These are phyloP conservation scores for Penicillium sp. DNA, from an alignment of 2,329 filamentous ascomycete species.

Conservation along the genomic window DNA sequence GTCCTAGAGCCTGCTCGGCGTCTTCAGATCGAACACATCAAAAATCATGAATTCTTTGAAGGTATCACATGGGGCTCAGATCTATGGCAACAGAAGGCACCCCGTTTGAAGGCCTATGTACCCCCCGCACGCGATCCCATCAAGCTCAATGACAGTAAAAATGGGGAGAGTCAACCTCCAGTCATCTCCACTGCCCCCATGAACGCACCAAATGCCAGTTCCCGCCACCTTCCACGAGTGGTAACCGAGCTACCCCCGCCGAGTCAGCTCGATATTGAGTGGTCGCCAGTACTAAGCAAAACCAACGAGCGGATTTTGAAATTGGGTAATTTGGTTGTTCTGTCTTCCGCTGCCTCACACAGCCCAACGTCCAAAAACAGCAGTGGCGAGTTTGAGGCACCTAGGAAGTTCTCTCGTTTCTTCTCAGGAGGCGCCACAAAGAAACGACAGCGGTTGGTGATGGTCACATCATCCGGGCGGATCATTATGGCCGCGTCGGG, in stretches of 20 bases:
- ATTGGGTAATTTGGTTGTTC: slow-evolving; percentile 84
- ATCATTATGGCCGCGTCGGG: slow-evolving; percentile 88
- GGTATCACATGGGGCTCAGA: slow-evolving; percentile 79
- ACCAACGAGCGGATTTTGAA: slow-evolving; percentile 93
- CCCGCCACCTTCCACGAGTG: slow-evolving; percentile 70
- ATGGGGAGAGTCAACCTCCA: slow-evolving; percentile 44
- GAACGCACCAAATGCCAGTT: slow-evolving; percentile 43
- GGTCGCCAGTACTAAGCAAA: slow-evolving; percentile 90
- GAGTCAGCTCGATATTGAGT: slow-evolving; percentile 95
- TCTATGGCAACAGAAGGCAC: slow-evolving; percentile 87
- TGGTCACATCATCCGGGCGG: slow-evolving; percentile 88
- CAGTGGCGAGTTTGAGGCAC: slow-evolving; percentile 62
- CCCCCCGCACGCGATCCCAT: slow-evolving; percentile 76
- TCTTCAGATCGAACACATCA: slow-evolving; percentile 91
- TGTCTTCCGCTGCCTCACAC: slow-evolving; percentile 73
- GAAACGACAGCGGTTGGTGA: slow-evolving; percentile 87
- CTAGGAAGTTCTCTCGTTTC: slow-evolving; percentile 87
- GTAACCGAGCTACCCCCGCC: slow-evolving; percentile 97
- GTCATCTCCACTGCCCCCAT: slow-evolving; percentile 42
- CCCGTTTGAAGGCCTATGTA: slow-evolving; percentile 78
- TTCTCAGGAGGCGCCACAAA: slow-evolving; percentile 90
- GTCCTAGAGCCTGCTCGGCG: slow-evolving; percentile 83
- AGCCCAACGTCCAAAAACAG: slow-evolving; percentile 70
- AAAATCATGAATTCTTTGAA: slow-evolving; percentile 93
- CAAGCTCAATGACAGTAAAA: slow-evolving; percentile 62